Conservation (phyloP, 805 yeast genomes). For the Tetrapisispora taiwanensis region DNA sequence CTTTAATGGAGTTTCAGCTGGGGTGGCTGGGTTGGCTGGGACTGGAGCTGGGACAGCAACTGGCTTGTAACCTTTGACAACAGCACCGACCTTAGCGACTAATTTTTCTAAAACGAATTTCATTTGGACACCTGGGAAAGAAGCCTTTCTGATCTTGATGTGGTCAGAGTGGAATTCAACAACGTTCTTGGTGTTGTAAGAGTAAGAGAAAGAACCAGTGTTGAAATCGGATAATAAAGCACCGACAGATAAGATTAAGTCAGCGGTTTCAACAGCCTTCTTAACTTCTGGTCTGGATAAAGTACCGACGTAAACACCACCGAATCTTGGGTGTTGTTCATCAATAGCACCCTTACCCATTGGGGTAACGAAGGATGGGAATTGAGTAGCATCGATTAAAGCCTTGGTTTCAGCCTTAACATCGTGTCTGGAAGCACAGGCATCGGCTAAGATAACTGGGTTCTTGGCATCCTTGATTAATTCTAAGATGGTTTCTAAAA, state of each 20-base stretch:
- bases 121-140: slow-evolving; percentile 67
- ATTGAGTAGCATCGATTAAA: slow-evolving; percentile 57
- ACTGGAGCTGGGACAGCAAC: slow-evolving; percentile 47
- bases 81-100: slow-evolving; percentile 30
- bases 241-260: slow-evolving; percentile 69
- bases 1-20: slow-evolving; percentile 38
- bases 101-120: slow-evolving; percentile 41
- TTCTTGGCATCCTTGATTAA: slow-evolving; percentile 49
- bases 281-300: slow-evolving; percentile 64
- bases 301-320: slow-evolving; percentile 83
- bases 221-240: slow-evolving; percentile 80
- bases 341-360: slow-evolving; percentile 80
- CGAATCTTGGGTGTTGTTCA: slow-evolving; percentile 63
- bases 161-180: slow-evolving; percentile 73
- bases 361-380: slow-evolving; percentile 79
- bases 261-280: slow-evolving; percentile 62
- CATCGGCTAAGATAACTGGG: slow-evolving; percentile 75
- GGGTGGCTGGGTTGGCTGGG: slow-evolving; percentile 36
- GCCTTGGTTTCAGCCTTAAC: slow-evolving; percentile 52
- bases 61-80: slow-evolving; percentile 37
- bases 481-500: slow-evolving; percentile 40
- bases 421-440: slow-evolving; percentile 74
- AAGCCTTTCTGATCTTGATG: slow-evolving; percentile 59
- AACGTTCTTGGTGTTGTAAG: slow-evolving; percentile 63
- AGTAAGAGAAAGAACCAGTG: slow-evolving; percentile 78